Conservation (phyloP, 129 eudicot species). For the Flaveria bidentis region DNA sequence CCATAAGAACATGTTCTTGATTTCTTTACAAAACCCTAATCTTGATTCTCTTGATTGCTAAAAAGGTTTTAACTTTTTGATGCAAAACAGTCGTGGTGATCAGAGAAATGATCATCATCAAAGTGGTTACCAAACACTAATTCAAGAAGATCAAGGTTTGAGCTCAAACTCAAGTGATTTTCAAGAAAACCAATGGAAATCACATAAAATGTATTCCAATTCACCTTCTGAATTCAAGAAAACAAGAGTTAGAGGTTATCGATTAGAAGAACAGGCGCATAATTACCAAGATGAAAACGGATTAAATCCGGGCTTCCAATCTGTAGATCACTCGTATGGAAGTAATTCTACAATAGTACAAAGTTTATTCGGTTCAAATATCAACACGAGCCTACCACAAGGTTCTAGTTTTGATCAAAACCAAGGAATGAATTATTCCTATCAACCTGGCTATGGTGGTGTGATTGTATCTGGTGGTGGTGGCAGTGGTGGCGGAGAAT, state of each 20-base stretch:
- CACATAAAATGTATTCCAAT: constrained; percentile 47
- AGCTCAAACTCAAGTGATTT: constrained; percentile 51
- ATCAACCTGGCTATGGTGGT: constrained; percentile 39
- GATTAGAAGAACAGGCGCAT: constrained; percentile 33
- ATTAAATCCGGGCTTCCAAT: constrained; percentile 40
- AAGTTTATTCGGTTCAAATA: constrained; percentile 56
- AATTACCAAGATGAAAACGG: constrained; percentile 26
- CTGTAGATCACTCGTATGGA: constrained; percentile 59
- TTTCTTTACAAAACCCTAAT: constrained; percentile 30
- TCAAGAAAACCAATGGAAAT: constrained; percentile 56
- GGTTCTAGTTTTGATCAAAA: constrained; percentile 43
- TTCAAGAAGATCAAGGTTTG: constrained; percentile 59
- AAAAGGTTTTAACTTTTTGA: constrained; percentile 7
- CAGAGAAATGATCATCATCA: constrained; percentile 54
- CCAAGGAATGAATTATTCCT: constrained; percentile 38
- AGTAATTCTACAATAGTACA: constrained; percentile 45
- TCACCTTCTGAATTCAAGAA: constrained; percentile 36
- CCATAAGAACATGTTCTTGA: constrained; percentile 25
- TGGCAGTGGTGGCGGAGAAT: constrained; percentile 26
- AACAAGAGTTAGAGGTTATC: constrained; percentile 46
- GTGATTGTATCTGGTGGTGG: constrained; percentile 26
- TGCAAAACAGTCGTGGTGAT: constrained; percentile 47
- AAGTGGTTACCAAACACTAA: constrained; percentile 59
- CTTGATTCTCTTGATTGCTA: constrained; percentile 9
- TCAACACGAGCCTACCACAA: constrained; percentile 44